Evolutionary conservation across 1,139 yeast species (phyloP).

Genomic region (Lodderomyces theae): DNA sequence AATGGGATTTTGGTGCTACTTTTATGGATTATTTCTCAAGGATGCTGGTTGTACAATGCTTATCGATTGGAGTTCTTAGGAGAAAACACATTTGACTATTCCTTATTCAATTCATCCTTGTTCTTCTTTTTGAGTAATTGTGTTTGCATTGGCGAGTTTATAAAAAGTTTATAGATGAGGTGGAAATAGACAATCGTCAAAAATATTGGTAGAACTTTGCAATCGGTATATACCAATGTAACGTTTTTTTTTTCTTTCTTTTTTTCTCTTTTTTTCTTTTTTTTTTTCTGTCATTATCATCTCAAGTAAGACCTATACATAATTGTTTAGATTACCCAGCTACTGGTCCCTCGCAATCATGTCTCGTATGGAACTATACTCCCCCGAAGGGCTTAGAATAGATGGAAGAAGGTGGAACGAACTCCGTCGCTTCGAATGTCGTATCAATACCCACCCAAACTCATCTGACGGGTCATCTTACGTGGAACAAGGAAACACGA

Average conservation of each 20-base stretch:
- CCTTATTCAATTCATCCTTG: slow-evolving; percentile 58
- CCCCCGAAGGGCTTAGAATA: slow-evolving; percentile 88
- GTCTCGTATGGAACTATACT: slow-evolving; percentile 62
- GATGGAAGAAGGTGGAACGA: slow-evolving; percentile 98
- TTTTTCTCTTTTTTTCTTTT: too few species aligned
- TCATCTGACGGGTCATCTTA: slow-evolving; percentile 92
- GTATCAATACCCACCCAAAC: slow-evolving; percentile 81
- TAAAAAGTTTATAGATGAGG: slow-evolving; percentile 19
- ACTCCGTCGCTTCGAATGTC: slow-evolving; percentile 74
- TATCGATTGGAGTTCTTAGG: slow-evolving; percentile 83
- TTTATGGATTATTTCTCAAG: slow-evolving; percentile 74
- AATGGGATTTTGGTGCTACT: slow-evolving; percentile 40
- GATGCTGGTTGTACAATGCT: slow-evolving; percentile 74
- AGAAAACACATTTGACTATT: slow-evolving; percentile 57
- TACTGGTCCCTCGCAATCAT: background rate
- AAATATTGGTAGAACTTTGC: too few species aligned
- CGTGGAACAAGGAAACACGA: slow-evolving; percentile 90
- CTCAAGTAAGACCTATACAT: background rate
- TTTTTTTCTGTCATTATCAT: background rate
- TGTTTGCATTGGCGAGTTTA: slow-evolving; percentile 58
- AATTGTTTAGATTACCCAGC: too few species aligned
- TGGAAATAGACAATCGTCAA: too few species aligned
- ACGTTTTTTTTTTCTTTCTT: too few species aligned
- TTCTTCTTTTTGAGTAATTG: slow-evolving; percentile 69
- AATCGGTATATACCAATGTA: too few species aligned